Evolutionary conservation across 2,329 filamentous ascomycete genomes (phyloP).

Genomic region (Botrytis paeoniae): DNA sequence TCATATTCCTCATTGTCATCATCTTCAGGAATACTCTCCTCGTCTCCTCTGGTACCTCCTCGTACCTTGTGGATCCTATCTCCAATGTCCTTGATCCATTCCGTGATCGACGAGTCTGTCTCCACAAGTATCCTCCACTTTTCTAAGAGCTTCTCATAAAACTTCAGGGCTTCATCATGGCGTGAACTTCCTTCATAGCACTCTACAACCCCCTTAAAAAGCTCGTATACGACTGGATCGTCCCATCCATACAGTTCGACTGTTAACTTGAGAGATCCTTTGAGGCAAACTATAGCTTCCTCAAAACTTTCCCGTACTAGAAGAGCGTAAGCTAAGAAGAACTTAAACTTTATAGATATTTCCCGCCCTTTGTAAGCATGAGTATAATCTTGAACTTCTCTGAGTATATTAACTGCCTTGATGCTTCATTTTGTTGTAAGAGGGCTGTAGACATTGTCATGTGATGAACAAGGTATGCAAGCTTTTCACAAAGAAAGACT

Average conservation of each 20-base stretch:
- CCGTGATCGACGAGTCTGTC: too few species aligned
- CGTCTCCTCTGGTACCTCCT: neutral
- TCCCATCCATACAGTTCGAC: neutral
- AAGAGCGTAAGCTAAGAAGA: too few species aligned
- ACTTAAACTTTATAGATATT: too few species aligned
- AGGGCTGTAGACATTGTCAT: neutral
- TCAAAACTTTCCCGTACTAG: accelerated
- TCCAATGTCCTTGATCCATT: neutral
- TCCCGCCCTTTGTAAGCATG: too few species aligned
- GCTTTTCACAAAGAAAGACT: accelerated
- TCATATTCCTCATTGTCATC: neutral
- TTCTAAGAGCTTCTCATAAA: neutral
- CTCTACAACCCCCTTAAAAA: too few species aligned
- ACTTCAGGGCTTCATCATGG: neutral
- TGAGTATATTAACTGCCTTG: neutral
- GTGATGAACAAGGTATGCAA: accelerated
- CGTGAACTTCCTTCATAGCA: too few species aligned
- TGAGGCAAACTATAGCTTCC: neutral
- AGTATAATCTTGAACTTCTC: too few species aligned
- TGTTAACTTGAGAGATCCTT: neutral
- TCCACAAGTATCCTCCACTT: neutral
- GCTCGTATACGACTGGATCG: too few species aligned
- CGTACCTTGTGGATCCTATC: neutral
- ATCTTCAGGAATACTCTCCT: neutral
- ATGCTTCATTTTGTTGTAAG: neutral